Evolutionary conservation across 2,329 filamentous ascomycete species (phyloP), one percentile per base, ranked within the genome.

Genomic region (Colletotrichum sp.): DNA sequence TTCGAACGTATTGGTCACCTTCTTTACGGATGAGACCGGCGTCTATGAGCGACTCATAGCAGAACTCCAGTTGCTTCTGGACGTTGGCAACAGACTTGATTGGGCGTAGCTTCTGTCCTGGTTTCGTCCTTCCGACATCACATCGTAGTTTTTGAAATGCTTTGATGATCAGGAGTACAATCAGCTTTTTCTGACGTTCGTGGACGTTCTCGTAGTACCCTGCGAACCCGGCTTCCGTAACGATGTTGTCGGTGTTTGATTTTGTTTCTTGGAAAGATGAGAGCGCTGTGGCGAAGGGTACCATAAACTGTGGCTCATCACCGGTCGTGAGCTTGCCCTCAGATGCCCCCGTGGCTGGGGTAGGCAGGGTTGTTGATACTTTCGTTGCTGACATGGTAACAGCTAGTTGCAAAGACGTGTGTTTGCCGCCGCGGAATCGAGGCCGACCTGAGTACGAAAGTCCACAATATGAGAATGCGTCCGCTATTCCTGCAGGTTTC

Each of bases 11-110:
- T 2, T 64, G 24, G 5, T 74, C 71, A 1, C 57, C 59, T 32
- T 74, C 66, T 12, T 8, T 36, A n/a, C 66, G 49, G 6, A 74
- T 32, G 24, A 74, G 57, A 4, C 59, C 66, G 13, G 59, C 66
- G 1, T 74, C 66, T 44, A 26, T 15, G 12, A 73, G 71, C 57
- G 55, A 69, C 18, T 62, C 71, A 1, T 36, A 32, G 39, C 71
- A 73, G 28, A 73, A 73, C n/a, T 73, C 71, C 4, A 73, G 65
- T 10, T 73, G 71, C 21, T 73, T 69, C 34, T 64, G 65, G 7
- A 39, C 39, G 1, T 73, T 68, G 7, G 16, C 21, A 8, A 44
- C 36, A 6, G 49, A 60, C 18, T 73, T 73, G 36, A 73, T 57
- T 5, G 52, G 71, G 5, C 65, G 52, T 2, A 73, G 57, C 21